A percentile compares a stretch with the other conserved stretches of the same genome.
These are phyloP conservation scores for Saccharomycopsis javanensis DNA, from an alignment of 805 yeast genomes.

Conservation along the genomic window DNA sequence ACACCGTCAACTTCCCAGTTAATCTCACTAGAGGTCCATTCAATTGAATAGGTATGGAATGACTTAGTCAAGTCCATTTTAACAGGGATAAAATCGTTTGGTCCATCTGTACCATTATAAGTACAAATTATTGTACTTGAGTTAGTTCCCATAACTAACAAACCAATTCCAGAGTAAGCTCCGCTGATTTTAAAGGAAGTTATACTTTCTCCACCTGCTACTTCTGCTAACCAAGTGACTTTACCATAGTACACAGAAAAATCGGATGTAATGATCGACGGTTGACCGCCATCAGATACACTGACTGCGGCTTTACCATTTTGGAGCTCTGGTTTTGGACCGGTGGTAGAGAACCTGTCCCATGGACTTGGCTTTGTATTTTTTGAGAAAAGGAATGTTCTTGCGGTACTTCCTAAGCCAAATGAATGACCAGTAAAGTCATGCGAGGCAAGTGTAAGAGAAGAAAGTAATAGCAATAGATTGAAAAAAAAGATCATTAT, in stretches of 20 bases:
- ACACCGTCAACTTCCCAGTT: conserved; percentile 25
- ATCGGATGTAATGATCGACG: conserved; percentile 12
- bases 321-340: conserved; percentile 1
- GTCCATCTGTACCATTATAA: conserved; percentile 15
- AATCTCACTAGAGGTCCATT: conserved; percentile 9
- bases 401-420: conserved; percentile 13
- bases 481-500: background rate
- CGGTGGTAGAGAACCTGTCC: conserved; percentile 6
- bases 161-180: conserved; percentile 12
- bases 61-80: conserved; percentile 5
- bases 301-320: background rate
- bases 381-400: background rate
- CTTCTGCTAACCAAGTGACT: conserved; percentile 10
- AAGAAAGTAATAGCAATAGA: background rate
- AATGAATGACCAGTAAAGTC: conserved; percentile 13
- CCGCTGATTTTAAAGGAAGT: conserved; percentile 16
- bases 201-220: conserved; percentile 4
- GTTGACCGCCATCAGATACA: conserved; percentile 8
- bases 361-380: conserved; percentile 4
- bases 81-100: conserved; percentile 8
- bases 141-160: conserved; percentile 9
- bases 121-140: conserved; percentile 7
- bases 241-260: conserved; percentile 15
- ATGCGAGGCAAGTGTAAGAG: conserved; percentile 3
- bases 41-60: conserved; percentile 9